Base-by-base conservation (phyloP, 306 rosid species). In the Casuarina cunninghamiana region DNA sequence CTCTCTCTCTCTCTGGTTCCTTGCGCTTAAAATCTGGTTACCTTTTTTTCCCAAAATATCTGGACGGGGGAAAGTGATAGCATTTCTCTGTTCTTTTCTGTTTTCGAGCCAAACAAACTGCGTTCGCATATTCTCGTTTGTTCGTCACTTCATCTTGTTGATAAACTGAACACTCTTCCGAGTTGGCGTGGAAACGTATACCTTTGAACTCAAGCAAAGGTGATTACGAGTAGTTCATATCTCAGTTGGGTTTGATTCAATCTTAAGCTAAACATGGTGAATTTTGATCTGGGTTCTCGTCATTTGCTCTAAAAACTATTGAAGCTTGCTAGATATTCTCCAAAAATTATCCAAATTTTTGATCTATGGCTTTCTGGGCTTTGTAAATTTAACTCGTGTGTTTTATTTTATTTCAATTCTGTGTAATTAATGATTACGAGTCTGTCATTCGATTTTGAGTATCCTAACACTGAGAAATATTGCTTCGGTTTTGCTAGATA, bases 141-240 rank as follows among this genome's bases (percentile, higher is more conserved):
- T 38, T 50, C 44, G 54, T 77, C 41, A 76, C 63, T 58, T 80
- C 12, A 58, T 26, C 53, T 73, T 53, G 12, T 53, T 71, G 78
- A 75, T 26, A 58, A 63, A 54, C 5, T 1, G 3, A 71, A 9
- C 37, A 38, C 79, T 73, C 67, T 55, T 12, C 58, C 41, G 21
- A 10, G 9, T 71, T 69, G 53, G 74, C 82, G 42, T 48, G 7
- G 70, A 41, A 37, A 21, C 58, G 11, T 72, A 75, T 77, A 51
- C 70, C 82, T 78, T 77, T 72, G 42, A 75, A 38, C 74, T 80
- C 55, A 81, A 82, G 81, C 51, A 86, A 83, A 76, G 88, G 86
- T 76, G 78, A 76, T 38, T 32, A 10, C 15, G 15, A 0, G 11
- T 53, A 7, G 38, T 51, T 48, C 43, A 1, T 16, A 42, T 73